Evolutionary conservation across 1,284 basidiomycete species (phyloP).

Genomic region (Trichosporon sp.): DNA sequence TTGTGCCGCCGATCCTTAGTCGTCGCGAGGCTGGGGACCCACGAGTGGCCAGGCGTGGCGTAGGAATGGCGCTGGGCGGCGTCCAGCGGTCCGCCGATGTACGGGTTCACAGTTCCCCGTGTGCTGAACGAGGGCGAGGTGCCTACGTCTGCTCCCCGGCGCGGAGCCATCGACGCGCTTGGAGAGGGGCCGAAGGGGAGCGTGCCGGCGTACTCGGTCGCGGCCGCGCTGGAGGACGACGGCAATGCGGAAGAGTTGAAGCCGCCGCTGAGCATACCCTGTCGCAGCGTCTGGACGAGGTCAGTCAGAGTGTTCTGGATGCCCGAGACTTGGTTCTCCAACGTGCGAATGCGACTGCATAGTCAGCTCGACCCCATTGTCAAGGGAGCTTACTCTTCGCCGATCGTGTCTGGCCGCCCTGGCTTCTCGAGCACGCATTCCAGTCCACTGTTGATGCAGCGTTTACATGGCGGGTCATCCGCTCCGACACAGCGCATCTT

Average conservation of each 20-base stretch:
- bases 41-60: conserved; percentile 6
- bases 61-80: conserved; percentile 5
- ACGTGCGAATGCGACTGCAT: conserved; percentile 77
- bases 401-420: conserved; percentile 68
- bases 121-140: not conserved
- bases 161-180: not conserved
- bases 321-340: conserved; percentile 78
- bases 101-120: not conserved
- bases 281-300: conserved; percentile 63
- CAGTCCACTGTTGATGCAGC: conserved; percentile 79
- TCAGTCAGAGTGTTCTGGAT: conserved; percentile 79
- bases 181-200: not conserved
- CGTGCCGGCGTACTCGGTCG: not conserved
- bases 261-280: conserved; percentile 34
- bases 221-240: not conserved
- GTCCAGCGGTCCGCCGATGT: not conserved
- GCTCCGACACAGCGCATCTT: conserved; percentile 70
- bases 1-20: conserved; percentile 1
- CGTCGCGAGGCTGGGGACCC: conserved; percentile 2
- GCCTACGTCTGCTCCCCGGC: not conserved
- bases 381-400: conserved; percentile 67
- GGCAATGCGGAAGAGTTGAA: not conserved
- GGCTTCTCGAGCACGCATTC: conserved; percentile 92
- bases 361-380: not conserved
- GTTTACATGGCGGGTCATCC: conserved; percentile 88